A percentile compares a stretch with the other conserved stretches of the same genome.
phyloP scores from a whole-genome alignment of 805 yeast species.

The Candida xyloterini region DNA sequence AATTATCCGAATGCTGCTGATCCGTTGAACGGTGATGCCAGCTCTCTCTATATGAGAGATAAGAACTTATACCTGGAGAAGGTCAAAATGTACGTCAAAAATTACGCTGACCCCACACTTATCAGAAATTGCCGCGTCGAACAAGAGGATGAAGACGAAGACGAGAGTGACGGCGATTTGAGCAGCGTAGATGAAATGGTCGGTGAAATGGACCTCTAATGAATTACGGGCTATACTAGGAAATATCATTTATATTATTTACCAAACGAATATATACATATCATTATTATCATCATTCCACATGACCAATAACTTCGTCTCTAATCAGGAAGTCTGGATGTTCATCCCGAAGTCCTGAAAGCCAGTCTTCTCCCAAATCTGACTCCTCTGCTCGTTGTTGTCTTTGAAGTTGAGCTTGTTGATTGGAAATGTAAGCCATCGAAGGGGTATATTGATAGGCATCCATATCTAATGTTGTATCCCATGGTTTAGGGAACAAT shows the following conservation, averaged over 20 bases:
- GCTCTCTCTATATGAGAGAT: constrained; percentile 70
- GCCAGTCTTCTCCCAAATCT: constrained; percentile 13
- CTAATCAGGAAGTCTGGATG: constrained; percentile 3
- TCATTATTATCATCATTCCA: constrained; percentile 2
- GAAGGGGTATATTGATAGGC: constrained; percentile 18
- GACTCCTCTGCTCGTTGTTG: constrained; percentile 12
- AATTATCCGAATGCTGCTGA: constrained; percentile 93
- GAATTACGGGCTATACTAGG: too few species aligned
- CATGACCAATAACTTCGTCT: constrained; percentile 9
- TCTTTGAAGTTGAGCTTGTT: constrained; percentile 15
- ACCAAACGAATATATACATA: not conserved
- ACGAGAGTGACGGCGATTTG: constrained; percentile 28
- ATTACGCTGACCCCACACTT: constrained; percentile 53
- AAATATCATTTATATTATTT: too few species aligned
- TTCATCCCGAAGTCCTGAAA: constrained; percentile 12
- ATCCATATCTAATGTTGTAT: constrained; percentile 4
- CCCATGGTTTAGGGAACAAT: constrained; percentile 3
- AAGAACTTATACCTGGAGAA: constrained; percentile 61
- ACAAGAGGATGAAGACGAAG: constrained; percentile 25
- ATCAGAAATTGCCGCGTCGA: constrained; percentile 25
- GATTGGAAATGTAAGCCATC: constrained; percentile 15
- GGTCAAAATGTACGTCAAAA: constrained; percentile 70
- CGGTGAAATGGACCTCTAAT: constrained; percentile 34
- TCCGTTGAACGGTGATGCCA: constrained; percentile 90
- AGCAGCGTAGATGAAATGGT: constrained; percentile 31